phyloP scores from a whole-genome alignment of 805 yeast genomes.

The Monosporozyma siamensis region DNA sequence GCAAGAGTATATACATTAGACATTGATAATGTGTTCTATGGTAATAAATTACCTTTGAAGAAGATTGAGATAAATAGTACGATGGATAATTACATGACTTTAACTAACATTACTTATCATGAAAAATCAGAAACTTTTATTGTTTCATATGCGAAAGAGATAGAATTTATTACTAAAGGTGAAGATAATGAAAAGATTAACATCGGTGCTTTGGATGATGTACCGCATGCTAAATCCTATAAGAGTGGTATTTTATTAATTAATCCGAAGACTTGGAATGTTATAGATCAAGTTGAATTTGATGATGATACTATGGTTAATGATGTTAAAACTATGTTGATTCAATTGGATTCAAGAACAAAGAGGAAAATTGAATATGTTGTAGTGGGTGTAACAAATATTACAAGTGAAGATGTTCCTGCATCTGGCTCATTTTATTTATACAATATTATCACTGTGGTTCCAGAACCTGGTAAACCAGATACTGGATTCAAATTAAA shows the following conservation, averaged over 20 bases:
- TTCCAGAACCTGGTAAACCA: constrained; percentile 82
- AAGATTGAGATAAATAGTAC: constrained; percentile 39
- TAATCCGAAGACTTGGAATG: constrained; percentile 68
- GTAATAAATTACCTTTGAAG: constrained; percentile 51
- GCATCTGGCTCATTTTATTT: constrained; percentile 71
- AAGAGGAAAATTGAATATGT: constrained; percentile 52
- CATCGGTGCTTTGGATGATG: constrained; percentile 42
- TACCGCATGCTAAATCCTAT: constrained; percentile 46
- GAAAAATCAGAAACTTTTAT: constrained; percentile 53
- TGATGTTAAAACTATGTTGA: constrained; percentile 29
- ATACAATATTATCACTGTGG: constrained; percentile 68
- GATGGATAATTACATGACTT: constrained; percentile 33
- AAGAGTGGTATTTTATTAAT: constrained; percentile 55
- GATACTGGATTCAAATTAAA: constrained; percentile 75
- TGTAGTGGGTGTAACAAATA: constrained; percentile 68
- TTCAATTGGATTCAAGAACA: constrained; percentile 33
- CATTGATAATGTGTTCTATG: constrained; percentile 37
- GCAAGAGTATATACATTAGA: constrained; percentile 45
- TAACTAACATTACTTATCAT: constrained; percentile 62
- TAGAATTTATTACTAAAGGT: constrained; percentile 57
- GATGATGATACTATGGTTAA: constrained; percentile 54
- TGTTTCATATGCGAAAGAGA: constrained; percentile 48
- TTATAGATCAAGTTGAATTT: constrained; percentile 60
- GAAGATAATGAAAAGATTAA: constrained; percentile 57
- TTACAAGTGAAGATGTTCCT: constrained; percentile 71